These are phyloP conservation scores for Tuctoria greenei DNA, from an alignment of 176 grass and related monocot species.

Conservation along the genomic window DNA sequence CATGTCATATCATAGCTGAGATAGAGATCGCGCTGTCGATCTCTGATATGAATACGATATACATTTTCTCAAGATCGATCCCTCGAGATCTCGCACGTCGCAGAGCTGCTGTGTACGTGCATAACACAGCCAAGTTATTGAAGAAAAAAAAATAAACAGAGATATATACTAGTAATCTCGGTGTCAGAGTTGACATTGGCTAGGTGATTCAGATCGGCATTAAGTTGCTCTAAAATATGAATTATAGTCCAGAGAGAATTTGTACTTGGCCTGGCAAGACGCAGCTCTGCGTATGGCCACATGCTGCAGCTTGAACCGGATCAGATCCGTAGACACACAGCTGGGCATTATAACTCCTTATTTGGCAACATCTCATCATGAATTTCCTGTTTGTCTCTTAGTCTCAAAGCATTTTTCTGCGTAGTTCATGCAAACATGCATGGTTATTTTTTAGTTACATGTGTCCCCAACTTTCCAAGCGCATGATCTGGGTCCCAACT, in stretches of 20 bases:
- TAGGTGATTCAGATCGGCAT: background rate
- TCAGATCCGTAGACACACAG: background rate
- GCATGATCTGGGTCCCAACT: background rate
- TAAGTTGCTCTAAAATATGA: background rate
- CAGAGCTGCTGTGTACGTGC: background rate
- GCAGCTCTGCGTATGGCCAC: background rate
- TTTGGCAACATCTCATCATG: background rate
- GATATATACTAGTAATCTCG: background rate
- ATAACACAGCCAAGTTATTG: background rate
- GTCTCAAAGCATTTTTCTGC: background rate
- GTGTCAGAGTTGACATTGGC: background rate
- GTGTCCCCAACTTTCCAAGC: background rate
- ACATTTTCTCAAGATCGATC: background rate
- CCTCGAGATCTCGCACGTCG: background rate
- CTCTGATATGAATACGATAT: too few species aligned
- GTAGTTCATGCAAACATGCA: background rate
- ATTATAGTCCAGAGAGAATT: background rate
- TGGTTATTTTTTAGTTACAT: too few species aligned
- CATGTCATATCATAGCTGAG: background rate
- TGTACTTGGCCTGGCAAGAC: background rate
- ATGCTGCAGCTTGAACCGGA: background rate
- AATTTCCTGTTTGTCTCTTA: background rate
- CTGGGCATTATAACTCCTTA: background rate
- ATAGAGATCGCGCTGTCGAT: background rate
- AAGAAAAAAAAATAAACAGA: background rate